A percentile compares a stretch with the other conserved stretches of the same genome.
These are phyloP conservation scores for Dalbergia cochinchinensis DNA, from an alignment of 306 rosid genomes.

Conservation along the genomic window DNA sequence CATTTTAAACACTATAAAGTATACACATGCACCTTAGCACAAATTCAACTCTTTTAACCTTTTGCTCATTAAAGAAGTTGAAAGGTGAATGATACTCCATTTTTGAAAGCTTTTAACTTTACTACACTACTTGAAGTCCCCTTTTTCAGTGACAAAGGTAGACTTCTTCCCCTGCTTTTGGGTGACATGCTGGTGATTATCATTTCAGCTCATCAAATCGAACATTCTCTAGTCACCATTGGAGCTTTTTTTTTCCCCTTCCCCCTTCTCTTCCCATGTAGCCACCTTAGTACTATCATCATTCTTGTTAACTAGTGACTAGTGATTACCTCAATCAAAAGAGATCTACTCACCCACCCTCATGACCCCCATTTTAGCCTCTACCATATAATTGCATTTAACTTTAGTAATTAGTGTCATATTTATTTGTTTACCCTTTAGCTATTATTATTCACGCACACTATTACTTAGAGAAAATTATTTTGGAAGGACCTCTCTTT, in stretches of 20 bases:
- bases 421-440: slow-evolving; percentile 39
- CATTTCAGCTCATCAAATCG: slow-evolving; percentile 58
- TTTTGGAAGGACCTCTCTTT: too few species aligned
- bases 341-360: background rate
- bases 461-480: background rate
- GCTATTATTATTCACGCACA: slow-evolving; percentile 38
- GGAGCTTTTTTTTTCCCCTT: background rate
- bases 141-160: slow-evolving; percentile 39
- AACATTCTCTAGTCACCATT: slow-evolving; percentile 39
- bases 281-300: background rate
- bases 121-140: background rate
- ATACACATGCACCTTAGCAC: background rate
- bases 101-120: slow-evolving; percentile 49
- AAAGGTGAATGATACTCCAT: background rate
- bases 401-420: slow-evolving; percentile 38
- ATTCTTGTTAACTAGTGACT: background rate
- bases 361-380: slow-evolving; percentile 4
- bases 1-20: background rate
- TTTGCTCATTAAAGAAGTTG: background rate
- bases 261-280: too few species aligned
- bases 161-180: slow-evolving; percentile 47
- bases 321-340: slow-evolving; percentile 28
- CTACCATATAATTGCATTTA: slow-evolving; percentile 31
- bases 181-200: slow-evolving; percentile 51
- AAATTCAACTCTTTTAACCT: background rate